Base-by-base conservation (phyloP, 495 filamentous ascomycete genomes). In the Penicillium maclennaniae region DNA sequence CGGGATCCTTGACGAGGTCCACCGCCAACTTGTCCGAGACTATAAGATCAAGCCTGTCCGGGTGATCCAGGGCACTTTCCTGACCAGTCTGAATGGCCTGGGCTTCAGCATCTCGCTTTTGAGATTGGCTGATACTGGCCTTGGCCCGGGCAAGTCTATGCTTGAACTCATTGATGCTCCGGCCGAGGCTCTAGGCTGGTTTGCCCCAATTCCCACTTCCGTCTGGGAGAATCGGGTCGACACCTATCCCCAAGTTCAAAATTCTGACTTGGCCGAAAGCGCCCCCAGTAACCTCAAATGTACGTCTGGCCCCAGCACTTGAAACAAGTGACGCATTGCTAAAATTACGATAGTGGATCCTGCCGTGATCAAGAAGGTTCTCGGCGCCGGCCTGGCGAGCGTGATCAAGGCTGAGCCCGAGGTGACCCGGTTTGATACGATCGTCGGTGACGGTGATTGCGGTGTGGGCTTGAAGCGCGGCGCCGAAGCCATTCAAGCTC, bases 401-500 rank as follows among this genome's bases (percentile, higher is more conserved):
- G 67, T 97, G 41, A 87, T 97, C 53, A 77, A 73, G 0, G 88
- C 82, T 1, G 93, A 98, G 62, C 83, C 88, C 4, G 83, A 91
- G 49, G 81, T 97, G 25, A 97, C 95, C 7, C 84, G 79, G 49
- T 97, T 85, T 66, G 93, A 98, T 65, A 95, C 90, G 1, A 81
- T 95, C 23, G 91, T 96, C 45, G 93, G 93, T 44, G 93, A 98
- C 67, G 93, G 93, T 39, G 93, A 98, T 72, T 98, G 93, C 68
- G 93, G 93, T 1, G 85, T 91, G 26, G 91, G 91, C 0, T 75
- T 98, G 37, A 90, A 89, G 73, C 82, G 91, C 47, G 93, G 93
- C 20, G 93, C 93, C 28, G 90, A 97, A 78, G 89, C 88, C 17
- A 78, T 96, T 40, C 72, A 91, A 10, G 77, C 78, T 19, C 76